These are phyloP conservation scores for Emergomyces orientalis DNA, from an alignment of 2,329 filamentous ascomycete species.

Conservation along the genomic window DNA sequence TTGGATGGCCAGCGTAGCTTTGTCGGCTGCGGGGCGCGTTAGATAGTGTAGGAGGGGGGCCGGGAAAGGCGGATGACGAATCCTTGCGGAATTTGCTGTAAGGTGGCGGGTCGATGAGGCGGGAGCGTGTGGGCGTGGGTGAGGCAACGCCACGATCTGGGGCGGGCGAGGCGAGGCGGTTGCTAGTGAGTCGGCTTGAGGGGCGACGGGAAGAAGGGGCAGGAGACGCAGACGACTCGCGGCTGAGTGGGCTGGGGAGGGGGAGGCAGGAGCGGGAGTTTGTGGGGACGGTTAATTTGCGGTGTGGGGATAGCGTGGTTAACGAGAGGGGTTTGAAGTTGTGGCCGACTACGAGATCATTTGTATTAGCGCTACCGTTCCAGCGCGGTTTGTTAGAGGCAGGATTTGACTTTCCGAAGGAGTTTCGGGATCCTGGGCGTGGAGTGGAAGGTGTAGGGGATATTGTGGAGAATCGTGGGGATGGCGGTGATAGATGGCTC, in stretches of 20 bases:
- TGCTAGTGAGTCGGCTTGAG: conserved; percentile 22
- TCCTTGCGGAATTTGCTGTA: conserved; percentile 33
- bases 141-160: conserved; percentile 23
- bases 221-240: conserved; percentile 36
- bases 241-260: conserved; percentile 33
- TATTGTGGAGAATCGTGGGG: conserved; percentile 14
- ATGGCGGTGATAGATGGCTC: conserved; percentile 12
- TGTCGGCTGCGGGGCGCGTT: conserved; percentile 30
- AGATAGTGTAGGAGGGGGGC: conserved; percentile 12
- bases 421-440: conserved; percentile 21
- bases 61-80: conserved; percentile 14
- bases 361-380: conserved; percentile 59
- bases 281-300: conserved; percentile 26
- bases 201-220: conserved; percentile 24
- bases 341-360: conserved; percentile 56
- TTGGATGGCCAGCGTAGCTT: conserved; percentile 30
- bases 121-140: conserved; percentile 24
- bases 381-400: conserved; percentile 53
- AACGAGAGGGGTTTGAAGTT: conserved; percentile 55
- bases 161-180: conserved; percentile 10
- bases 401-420: conserved; percentile 11
- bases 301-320: conserved; percentile 50
- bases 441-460: conserved; percentile 32
- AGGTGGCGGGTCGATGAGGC: conserved; percentile 33
- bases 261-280: conserved; percentile 34